phyloP scores from a whole-genome alignment of 495 filamentous ascomycete genomes.

The Aspergillus cristatus region DNA sequence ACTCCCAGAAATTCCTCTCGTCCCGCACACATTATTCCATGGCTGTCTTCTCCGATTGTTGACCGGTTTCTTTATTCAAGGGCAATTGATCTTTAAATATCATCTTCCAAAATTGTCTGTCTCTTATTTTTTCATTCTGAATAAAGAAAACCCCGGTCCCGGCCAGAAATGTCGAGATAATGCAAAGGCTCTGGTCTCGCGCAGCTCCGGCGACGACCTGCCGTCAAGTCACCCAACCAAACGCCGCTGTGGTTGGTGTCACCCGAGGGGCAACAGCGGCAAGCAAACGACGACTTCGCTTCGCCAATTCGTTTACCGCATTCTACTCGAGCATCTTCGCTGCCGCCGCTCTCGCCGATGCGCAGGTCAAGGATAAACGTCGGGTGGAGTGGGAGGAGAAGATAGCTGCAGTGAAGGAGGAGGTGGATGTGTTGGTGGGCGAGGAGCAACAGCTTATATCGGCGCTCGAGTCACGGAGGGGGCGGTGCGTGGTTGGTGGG shows the following conservation, averaged over 20 bases:
- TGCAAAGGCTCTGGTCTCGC: constrained; percentile 67
- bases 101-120: too few species aligned
- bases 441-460: constrained; percentile 31
- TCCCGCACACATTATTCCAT: too few species aligned
- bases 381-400: constrained; percentile 55
- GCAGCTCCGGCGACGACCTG: constrained; percentile 51
- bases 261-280: constrained; percentile 45
- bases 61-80: too few species aligned
- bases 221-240: constrained; percentile 54
- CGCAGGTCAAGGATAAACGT: constrained; percentile 50
- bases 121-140: background rate
- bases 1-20: constrained; percentile 12
- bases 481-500: constrained; percentile 9
- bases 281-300: constrained; percentile 40
- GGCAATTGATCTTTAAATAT: constrained; percentile 8
- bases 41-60: too few species aligned
- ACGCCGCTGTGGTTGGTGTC: constrained; percentile 41
- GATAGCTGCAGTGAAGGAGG: constrained; percentile 38
- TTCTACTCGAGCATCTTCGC: constrained; percentile 65
- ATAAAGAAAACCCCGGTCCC: background rate
- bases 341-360: constrained; percentile 59
- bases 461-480: constrained; percentile 19
- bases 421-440: constrained; percentile 33
- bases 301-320: constrained; percentile 57
- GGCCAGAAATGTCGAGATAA: constrained; percentile 35